Base-by-base conservation (phyloP, 202 grass and related monocot genomes). In the Eragrostis tef region DNA sequence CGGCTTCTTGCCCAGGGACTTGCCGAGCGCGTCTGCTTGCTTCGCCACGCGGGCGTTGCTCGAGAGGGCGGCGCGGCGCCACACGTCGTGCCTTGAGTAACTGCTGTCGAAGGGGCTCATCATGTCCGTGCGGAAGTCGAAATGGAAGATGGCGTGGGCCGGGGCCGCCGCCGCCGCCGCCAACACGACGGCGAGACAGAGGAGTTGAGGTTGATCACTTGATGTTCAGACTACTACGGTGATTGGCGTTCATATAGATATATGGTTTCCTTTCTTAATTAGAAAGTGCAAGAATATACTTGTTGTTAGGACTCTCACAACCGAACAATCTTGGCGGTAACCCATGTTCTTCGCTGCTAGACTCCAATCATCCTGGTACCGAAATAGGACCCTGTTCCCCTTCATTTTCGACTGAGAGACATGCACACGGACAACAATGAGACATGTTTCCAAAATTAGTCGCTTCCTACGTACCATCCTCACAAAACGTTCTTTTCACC, bases 11-110 rank as follows among this genome's bases (percentile, higher is more conserved):
- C 70, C 57, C 3, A 75, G 5, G 9, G 41, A 45, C 12, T 54
- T 56, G 8, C 39, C 29, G 47, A 70, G 80, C 83, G 26, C 76
- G 4, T 79, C 49, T 11, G 24, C 21, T 8, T 77, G 52, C 57
- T 49, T 63, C 26, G 15, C 75, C 15, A 49, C 54, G 46, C 81
- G n/a, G 43, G 65, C 59, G 24, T 82, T 84, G 68, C 84, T 92
- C 15, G 51, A 81, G 8, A 75, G 74, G 7, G 88, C 92, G 50
- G 78, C 83, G 1, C 87, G 85, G 19, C 84, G 78, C 29, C 85
- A 57, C 9, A 64, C 12, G 17, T 94, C 82, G 46, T 53, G 45
- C 36, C 82, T 74, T 0, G 79, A 14, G 5, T 64, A 24, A 11
- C 71, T n/a, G 10, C 58, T 21, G 34, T 79, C 61, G 15, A 71